phyloP scores from a whole-genome alignment of 23 red algal genomes.

The Gracilaria gracilis region DNA sequence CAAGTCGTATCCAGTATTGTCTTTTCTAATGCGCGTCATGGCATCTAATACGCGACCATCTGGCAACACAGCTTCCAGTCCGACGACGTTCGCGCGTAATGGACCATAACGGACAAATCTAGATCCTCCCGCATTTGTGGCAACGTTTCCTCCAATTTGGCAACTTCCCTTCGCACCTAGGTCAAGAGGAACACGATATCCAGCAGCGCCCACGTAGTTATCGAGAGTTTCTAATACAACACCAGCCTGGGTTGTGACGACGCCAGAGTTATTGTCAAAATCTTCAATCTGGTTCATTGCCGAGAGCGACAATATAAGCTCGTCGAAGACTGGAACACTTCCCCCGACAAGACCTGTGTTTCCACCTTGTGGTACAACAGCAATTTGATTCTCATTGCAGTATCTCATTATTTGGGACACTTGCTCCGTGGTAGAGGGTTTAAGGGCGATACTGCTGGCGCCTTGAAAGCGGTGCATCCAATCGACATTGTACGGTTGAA shows the following conservation, averaged over 20 bases:
- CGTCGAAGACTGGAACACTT: conserved; percentile 91
- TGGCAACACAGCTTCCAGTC: conserved; percentile 91
- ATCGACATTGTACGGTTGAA: conserved; percentile 81
- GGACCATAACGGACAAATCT: conserved; percentile 94
- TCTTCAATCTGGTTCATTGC: conserved; percentile 84
- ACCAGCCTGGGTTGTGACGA: conserved; percentile 85
- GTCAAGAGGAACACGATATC: conserved; percentile 95
- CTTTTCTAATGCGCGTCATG: conserved; percentile 79
- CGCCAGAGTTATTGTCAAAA: conserved; percentile 78
- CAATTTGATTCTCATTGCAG: conserved; percentile 78
- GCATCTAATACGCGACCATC: conserved; percentile 84
- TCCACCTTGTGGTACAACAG: conserved; percentile 95
- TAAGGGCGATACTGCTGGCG: conserved; percentile 56
- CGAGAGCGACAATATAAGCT: conserved; percentile 81
- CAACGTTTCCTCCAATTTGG: conserved; percentile 99
- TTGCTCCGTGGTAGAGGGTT: conserved; percentile 72
- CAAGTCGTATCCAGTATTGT: conserved; percentile 98
- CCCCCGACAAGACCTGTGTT: conserved; percentile 99
- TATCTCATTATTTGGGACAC: conserved; percentile 81
- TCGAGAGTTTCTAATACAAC: conserved; percentile 78
- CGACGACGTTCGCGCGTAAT: conserved; percentile 79
- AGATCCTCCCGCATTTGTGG: conserved; percentile 94
- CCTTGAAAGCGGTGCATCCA: conserved; percentile 91
- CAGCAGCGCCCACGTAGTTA: conserved; percentile 74
- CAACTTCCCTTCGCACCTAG: conserved; percentile 98